Evolutionary conservation across 352 stramenopile genomes (phyloP).

Genomic region (Globisporangium irregulare): DNA sequence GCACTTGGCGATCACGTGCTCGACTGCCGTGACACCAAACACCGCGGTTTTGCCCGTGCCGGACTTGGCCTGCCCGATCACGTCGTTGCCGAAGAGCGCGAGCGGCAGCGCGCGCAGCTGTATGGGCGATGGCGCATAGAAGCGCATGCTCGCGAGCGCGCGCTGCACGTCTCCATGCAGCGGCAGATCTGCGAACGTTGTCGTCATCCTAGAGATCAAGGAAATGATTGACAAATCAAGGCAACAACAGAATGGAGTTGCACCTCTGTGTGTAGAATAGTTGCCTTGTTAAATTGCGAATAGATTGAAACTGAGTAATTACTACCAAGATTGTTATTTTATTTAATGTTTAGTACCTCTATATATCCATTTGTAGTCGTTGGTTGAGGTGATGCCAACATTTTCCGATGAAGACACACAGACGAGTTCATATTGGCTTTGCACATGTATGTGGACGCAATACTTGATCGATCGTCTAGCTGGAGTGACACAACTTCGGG

Average conservation of each 20-base stretch:
- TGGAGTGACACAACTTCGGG: neutral
- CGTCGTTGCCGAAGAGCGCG: conserved; percentile 76
- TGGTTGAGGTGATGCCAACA: neutral
- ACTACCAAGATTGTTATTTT: neutral
- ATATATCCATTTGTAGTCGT: neutral
- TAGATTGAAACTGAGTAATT: neutral
- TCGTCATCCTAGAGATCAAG: conserved; percentile 9
- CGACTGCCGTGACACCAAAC: conserved; percentile 62
- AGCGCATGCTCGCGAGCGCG: conserved; percentile 51
- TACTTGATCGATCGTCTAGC: neutral
- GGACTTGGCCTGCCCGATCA: conserved; percentile 81
- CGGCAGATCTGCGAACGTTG: conserved; percentile 61
- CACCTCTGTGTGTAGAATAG: neutral
- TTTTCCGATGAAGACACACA: neutral
- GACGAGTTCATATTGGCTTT: neutral
- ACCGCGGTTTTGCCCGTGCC: conserved; percentile 82
- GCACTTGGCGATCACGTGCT: conserved; percentile 45
- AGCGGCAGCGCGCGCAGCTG: conserved; percentile 65
- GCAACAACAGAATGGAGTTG: neutral
- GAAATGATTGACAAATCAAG: neutral
- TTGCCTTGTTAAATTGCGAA: neutral
- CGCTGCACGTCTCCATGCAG: conserved; percentile 48
- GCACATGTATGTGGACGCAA: neutral
- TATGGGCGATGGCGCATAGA: conserved; percentile 61
- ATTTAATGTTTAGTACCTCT: neutral